Base-by-base conservation (phyloP, 768 basidiomycete genomes). In the Lyophyllum atratum region DNA sequence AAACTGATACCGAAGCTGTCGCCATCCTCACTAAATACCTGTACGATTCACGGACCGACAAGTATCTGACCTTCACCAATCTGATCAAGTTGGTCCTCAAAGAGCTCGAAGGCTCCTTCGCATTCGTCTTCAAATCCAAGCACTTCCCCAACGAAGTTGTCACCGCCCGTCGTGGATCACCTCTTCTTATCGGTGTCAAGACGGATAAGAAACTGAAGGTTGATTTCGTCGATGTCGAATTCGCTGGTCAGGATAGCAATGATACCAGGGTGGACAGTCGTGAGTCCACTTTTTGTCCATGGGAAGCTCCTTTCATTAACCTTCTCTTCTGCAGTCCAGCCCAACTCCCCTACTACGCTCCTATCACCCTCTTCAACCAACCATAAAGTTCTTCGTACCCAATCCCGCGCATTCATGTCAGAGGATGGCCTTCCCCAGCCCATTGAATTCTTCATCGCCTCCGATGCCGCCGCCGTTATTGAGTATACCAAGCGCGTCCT, bases 161-260 rank as follows among this genome's bases (percentile, higher is more conserved):
- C 60, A 92, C 92, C 49, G 94, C 95, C 56, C 94, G 95, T 65
- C 92, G 97, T 67, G 97, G 97, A 64, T 98, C 96, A 14, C 97
- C 97, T 26, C 85, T 99, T 28, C 76, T 98, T 56, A 86, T 99
- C 68, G 97, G 97, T 77, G 96, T 99, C 70, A 98, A 98, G 87
- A 98, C 97, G 17, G 96, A 99, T 72, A 95, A 97, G 83, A 98
- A 98, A 76, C 84, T 99, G 67, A 99, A 99, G 81, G 96, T 98
- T 37, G 97, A 99, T 77, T 98, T 99, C 65, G 96, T 99, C 46
- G 97, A 98, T 74, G 97, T 99, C 55, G 95, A 98, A 72, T 86
- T 98, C 66, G 86, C 90, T 31, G 87, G 87, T 39, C 83, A 90
- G 43, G 89, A 92, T 60, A 77, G 64, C 65, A 76, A 70, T 39